Conservation (phyloP, 352 stramenopile species). For the Pythium phragmitis region DNA sequence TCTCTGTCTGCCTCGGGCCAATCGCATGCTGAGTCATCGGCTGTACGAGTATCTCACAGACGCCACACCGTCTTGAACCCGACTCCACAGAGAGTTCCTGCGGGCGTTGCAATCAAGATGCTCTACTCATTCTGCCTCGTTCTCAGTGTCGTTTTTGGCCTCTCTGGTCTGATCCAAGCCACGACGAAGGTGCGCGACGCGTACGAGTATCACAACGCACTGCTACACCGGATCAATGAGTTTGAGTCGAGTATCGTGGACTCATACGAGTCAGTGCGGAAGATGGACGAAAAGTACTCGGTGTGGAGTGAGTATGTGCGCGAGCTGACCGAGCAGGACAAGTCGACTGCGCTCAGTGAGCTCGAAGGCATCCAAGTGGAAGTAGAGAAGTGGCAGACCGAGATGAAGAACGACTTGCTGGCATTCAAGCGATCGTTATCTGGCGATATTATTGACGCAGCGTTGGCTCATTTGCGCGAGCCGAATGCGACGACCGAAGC, state of each 20-base stretch:
- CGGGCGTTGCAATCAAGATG: conserved; percentile 29
- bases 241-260: conserved; percentile 70
- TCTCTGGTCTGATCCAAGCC: conserved; percentile 49
- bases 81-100: conserved; percentile 8
- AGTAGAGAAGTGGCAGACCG: conserved; percentile 69
- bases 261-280: conserved; percentile 59
- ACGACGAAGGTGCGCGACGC: conserved; percentile 52
- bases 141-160: conserved; percentile 49
- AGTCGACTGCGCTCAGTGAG: conserved; percentile 54
- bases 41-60: neutral
- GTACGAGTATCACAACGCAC: conserved; percentile 58
- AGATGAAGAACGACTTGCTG: conserved; percentile 68
- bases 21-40: neutral
- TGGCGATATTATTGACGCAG: conserved; percentile 48
- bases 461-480: conserved; percentile 39
- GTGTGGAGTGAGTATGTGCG: conserved; percentile 77
- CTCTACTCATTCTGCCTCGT: conserved; percentile 37
- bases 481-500: conserved; percentile 30
- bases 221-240: conserved; percentile 50
- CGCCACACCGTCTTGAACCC: conserved; percentile 14
- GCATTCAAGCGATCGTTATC: conserved; percentile 62
- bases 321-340: conserved; percentile 66
- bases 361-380: conserved; percentile 65
- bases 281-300: conserved; percentile 67
- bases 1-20: neutral